Evolutionary conservation across 352 stramenopile genomes (phyloP).

Genomic region (Elongisporangium anandrum): DNA sequence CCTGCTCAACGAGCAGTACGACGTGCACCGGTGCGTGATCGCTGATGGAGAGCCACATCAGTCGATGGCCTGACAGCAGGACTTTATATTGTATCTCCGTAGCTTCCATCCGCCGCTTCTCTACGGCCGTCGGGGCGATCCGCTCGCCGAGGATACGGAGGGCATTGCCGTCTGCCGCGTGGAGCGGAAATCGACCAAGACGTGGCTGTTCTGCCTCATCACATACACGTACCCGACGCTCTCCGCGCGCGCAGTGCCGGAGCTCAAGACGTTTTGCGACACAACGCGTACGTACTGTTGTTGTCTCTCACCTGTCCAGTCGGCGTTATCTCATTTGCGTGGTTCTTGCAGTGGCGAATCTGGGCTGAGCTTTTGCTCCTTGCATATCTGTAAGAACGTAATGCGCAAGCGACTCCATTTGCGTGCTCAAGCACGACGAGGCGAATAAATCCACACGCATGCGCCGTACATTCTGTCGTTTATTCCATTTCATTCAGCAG

Average conservation of each 20-base stretch:
- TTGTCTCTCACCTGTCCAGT: not conserved
- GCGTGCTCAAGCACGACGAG: not conserved
- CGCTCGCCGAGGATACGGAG: slow-evolving; percentile 57
- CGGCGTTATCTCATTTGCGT: not conserved
- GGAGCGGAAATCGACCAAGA: slow-evolving; percentile 29
- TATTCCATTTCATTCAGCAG: not conserved
- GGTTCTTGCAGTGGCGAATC: slow-evolving; percentile 8
- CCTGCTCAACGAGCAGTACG: slow-evolving; percentile 72
- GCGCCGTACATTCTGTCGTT: not conserved
- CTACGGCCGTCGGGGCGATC: slow-evolving; percentile 68
- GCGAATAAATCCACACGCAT: not conserved
- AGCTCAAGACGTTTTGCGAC: slow-evolving; percentile 78
- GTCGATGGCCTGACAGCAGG: not conserved
- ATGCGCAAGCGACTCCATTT: not conserved
- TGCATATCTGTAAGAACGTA: not conserved
- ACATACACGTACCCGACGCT: slow-evolving; percentile 81
- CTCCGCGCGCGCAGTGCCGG: slow-evolving; percentile 65
- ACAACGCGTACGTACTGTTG: slow-evolving; percentile 26
- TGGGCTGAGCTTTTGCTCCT: slow-evolving; percentile 1
- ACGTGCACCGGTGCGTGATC: slow-evolving; percentile 62
- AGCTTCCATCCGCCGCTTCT: slow-evolving; percentile 77
- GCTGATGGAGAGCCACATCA: not conserved
- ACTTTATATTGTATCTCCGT: not conserved
- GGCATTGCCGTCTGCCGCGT: slow-evolving; percentile 69
- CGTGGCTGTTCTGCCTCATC: slow-evolving; percentile 64